These are phyloP conservation scores for Leccinellum rugosiceps DNA, from an alignment of 768 basidiomycete species.

Conservation along the genomic window DNA sequence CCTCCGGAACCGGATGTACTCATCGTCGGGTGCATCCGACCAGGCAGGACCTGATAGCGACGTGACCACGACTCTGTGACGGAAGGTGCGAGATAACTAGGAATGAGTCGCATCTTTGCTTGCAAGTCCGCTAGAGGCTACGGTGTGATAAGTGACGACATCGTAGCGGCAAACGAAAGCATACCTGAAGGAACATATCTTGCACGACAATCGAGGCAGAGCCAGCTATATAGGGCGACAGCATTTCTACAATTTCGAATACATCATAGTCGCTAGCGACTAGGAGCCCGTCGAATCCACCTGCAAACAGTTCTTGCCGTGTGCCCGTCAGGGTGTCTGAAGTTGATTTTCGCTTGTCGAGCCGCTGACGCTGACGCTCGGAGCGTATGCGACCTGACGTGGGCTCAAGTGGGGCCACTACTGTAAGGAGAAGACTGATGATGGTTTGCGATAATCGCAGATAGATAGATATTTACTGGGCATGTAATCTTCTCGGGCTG, in stretches of 20 bases:
- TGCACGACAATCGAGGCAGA: conserved; percentile 87
- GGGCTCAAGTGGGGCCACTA: conserved; percentile 57
- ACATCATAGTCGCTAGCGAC: conserved; percentile 86
- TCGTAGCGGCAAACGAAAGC: conserved; percentile 7
- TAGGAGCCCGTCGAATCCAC: conserved; percentile 89
- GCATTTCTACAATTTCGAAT: conserved; percentile 68
- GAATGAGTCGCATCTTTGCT: conserved; percentile 58
- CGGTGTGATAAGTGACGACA: conserved; percentile 2
- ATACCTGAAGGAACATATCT: conserved; percentile 75
- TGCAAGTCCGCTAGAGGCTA: conserved; percentile 80
- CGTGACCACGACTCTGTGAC: conserved; percentile 87
- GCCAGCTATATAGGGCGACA: conserved; percentile 77
- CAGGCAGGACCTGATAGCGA: conserved; percentile 93
- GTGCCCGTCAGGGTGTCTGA: conserved; percentile 56
- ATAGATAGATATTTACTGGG: conserved; percentile 45
- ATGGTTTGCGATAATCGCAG: background rate
- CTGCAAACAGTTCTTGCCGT: conserved; percentile 78
- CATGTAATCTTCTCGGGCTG: conserved; percentile 71
- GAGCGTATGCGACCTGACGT: conserved; percentile 59
- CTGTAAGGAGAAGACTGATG: conserved; percentile 32
- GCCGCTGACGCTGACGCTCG: conserved; percentile 65
- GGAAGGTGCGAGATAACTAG: conserved; percentile 71
- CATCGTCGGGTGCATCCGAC: conserved; percentile 95
- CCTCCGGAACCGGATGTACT: conserved; percentile 86
- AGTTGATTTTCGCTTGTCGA: conserved; percentile 76